Conservation (phyloP, 805 yeast species). For the Clavispora carvajalis region DNA sequence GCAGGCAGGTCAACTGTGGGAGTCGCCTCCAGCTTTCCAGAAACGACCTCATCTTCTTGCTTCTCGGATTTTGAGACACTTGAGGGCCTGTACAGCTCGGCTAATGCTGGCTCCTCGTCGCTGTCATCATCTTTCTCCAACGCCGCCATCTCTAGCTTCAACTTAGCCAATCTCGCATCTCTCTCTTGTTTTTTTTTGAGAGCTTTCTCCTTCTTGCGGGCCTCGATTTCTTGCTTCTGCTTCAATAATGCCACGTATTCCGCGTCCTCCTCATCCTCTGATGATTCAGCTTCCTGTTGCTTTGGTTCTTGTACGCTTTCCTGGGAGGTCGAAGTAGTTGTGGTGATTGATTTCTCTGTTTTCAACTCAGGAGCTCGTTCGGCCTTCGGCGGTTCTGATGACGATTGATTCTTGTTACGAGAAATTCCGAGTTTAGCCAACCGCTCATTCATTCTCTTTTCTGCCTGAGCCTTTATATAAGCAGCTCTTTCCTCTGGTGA, state of each 20-base stretch:
- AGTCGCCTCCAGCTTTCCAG: neutral
- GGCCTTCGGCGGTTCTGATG: slow-evolving; percentile 11
- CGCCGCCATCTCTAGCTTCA: slow-evolving; percentile 56
- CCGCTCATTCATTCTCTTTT: slow-evolving; percentile 75
- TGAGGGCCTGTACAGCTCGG: slow-evolving; percentile 9
- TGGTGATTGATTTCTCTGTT: slow-evolving; percentile 1
- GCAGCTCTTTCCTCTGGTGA: slow-evolving; percentile 69
- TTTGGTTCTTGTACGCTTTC: slow-evolving; percentile 4
- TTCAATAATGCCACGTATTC: slow-evolving; percentile 46
- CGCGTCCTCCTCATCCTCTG: slow-evolving; percentile 39
- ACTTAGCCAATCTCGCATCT: slow-evolving; percentile 53
- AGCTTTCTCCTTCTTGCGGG: slow-evolving; percentile 37
- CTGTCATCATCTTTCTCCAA: slow-evolving; percentile 29
- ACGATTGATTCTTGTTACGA: slow-evolving; percentile 25
- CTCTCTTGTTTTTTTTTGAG: slow-evolving; percentile 51
- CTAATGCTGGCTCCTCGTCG: slow-evolving; percentile 15
- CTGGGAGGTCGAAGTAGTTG: slow-evolving; percentile 2
- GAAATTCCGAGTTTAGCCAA: slow-evolving; percentile 74
- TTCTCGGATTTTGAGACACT: slow-evolving; percentile 1
- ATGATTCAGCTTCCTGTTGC: slow-evolving; percentile 3
- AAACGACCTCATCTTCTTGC: neutral
- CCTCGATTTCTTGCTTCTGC: slow-evolving; percentile 41
- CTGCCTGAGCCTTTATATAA: slow-evolving; percentile 73
- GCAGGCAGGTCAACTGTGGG: neutral
- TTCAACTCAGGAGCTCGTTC: slow-evolving; percentile 9